phyloP scores from a whole-genome alignment of 2,329 filamentous ascomycete genomes.

The Onygena corvina region DNA sequence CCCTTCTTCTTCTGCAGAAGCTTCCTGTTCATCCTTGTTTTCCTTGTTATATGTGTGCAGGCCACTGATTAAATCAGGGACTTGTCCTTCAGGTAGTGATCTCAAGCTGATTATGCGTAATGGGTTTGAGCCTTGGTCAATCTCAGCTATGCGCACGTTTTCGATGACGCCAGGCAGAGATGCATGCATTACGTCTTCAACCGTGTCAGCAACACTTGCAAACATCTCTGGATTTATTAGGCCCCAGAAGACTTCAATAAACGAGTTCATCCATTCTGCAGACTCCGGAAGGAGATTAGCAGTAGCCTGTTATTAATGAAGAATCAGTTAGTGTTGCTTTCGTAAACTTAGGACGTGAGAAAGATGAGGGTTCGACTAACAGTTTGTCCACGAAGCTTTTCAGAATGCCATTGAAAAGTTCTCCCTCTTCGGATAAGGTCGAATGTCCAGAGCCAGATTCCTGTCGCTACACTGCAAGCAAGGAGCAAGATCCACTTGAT shows the following conservation, averaged over 20 bases:
- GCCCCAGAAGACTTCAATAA: conserved; percentile 74
- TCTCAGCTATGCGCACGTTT: conserved; percentile 87
- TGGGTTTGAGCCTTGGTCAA: conserved; percentile 85
- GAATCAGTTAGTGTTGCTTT: background rate
- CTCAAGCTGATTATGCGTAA: conserved; percentile 77
- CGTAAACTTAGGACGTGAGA: too few species aligned
- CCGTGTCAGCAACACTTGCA: conserved; percentile 74
- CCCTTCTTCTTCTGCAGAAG: conserved; percentile 78
- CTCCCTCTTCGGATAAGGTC: conserved; percentile 72
- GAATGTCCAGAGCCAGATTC: conserved; percentile 80
- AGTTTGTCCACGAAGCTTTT: conserved; percentile 71
- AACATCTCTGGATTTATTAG: conserved; percentile 95
- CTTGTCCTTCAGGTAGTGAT: conserved; percentile 69
- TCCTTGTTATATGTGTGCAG: conserved; percentile 68
- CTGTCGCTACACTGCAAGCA: conserved; percentile 57
- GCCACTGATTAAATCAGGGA: conserved; percentile 68
- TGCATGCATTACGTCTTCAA: conserved; percentile 93
- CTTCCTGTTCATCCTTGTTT: conserved; percentile 72
- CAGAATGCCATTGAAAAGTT: conserved; percentile 76
- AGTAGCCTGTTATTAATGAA: conserved; percentile 44
- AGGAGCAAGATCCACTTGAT: conserved; percentile 66
- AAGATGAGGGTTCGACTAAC: conserved; percentile 29
- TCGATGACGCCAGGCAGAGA: conserved; percentile 85
- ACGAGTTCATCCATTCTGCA: conserved; percentile 91
- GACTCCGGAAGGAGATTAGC: conserved; percentile 85